Conservation (phyloP, 129 eudicot genomes). For the Oenanthe sinensis region DNA sequence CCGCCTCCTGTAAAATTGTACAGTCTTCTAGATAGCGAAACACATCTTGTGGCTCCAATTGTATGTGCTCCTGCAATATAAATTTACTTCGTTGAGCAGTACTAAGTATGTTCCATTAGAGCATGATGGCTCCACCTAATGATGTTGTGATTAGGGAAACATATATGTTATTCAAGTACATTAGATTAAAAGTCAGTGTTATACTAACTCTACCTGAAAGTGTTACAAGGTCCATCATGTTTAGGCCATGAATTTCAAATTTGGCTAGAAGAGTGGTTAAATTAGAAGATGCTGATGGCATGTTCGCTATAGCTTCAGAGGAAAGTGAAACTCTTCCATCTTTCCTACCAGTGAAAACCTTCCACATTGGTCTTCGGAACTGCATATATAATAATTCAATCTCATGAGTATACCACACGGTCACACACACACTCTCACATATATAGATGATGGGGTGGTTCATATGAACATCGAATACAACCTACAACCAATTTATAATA, state of each 20-base stretch:
- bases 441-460: neutral
- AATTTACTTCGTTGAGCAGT: neutral
- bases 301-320: neutral
- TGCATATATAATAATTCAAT: neutral
- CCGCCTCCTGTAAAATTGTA: constrained; percentile 54
- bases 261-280: neutral
- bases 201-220: neutral
- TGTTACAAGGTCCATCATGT: neutral
- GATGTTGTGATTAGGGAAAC: neutral
- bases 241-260: neutral
- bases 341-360: constrained; percentile 21
- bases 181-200: neutral
- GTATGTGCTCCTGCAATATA: constrained; percentile 38
- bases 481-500: too few relatives aligned
- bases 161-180: neutral
- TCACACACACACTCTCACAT: neutral
- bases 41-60: constrained; percentile 37
- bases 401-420: neutral
- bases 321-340: constrained; percentile 11
- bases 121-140: too few relatives aligned
- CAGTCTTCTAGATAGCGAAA: constrained; percentile 27
- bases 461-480: too few relatives aligned
- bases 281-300: constrained; percentile 8
- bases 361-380: constrained; percentile 40
- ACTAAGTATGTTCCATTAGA: too few relatives aligned